Evolutionary conservation across 345 rosid species (phyloP).

Genomic region (Kernera saxatilis): DNA sequence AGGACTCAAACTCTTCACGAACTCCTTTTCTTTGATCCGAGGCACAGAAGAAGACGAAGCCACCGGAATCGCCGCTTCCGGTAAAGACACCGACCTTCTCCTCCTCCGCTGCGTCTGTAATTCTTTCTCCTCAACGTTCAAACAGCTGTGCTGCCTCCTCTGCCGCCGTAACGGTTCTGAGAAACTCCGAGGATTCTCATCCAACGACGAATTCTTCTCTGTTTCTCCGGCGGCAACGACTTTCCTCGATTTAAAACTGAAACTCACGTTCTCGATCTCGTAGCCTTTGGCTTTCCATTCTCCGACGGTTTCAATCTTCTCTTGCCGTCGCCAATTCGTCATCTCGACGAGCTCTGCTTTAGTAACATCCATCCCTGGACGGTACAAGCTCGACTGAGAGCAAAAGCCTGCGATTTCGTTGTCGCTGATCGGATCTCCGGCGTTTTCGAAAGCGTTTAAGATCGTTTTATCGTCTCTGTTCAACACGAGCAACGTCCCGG

Average conservation of each 20-base stretch:
- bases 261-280: constrained; percentile 68
- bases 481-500: constrained; percentile 71
- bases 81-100: constrained; percentile 49
- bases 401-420: constrained; percentile 53
- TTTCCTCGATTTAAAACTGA: constrained; percentile 70
- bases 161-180: constrained; percentile 49
- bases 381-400: constrained; percentile 66
- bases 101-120: constrained; percentile 27
- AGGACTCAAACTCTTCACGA: constrained; percentile 81
- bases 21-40: constrained; percentile 66
- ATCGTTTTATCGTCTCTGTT: constrained; percentile 67
- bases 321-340: constrained; percentile 81
- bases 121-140: constrained; percentile 59
- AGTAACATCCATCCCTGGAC: constrained; percentile 98
- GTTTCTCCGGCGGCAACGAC: constrained; percentile 44
- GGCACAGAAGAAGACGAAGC: constrained; percentile 31
- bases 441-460: constrained; percentile 74
- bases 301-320: constrained; percentile 65
- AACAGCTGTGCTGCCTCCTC: constrained; percentile 70
- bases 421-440: constrained; percentile 60
- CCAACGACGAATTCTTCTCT: constrained; percentile 49
- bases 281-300: constrained; percentile 82
- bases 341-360: constrained; percentile 67
- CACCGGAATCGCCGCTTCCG: constrained; percentile 22
- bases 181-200: constrained; percentile 22